These are phyloP conservation scores for Daedaleopsis nitida DNA, from an alignment of 768 basidiomycete species.

Conservation along the genomic window DNA sequence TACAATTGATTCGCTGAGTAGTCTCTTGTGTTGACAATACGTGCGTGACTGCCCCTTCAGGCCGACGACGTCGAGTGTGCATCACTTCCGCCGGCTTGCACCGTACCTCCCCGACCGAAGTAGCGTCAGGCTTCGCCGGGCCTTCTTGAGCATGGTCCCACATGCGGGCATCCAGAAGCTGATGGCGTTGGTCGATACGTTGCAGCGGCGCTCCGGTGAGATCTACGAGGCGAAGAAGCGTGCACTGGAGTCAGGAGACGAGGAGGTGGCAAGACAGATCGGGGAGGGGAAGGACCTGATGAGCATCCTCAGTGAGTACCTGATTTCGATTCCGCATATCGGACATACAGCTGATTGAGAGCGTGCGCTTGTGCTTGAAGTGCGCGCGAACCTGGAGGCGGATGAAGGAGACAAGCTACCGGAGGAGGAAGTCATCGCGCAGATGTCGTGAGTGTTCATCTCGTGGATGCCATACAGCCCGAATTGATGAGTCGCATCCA, in stretches of 20 bases:
- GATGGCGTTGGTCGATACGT: conserved; percentile 47
- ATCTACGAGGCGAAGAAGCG: conserved; percentile 43
- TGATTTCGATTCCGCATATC: too few relatives aligned
- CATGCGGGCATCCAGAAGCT: conserved; percentile 41
- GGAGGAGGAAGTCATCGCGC: conserved; percentile 37
- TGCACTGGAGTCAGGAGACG: conserved; percentile 30
- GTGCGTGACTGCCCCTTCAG: not conserved
- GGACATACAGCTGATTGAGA: not conserved
- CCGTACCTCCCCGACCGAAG: conserved; percentile 46
- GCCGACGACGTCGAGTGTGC: conserved; percentile 5
- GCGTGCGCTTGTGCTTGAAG: not conserved
- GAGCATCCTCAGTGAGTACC: conserved; percentile 44
- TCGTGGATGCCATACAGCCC: not conserved
- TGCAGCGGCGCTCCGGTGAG: conserved; percentile 42
- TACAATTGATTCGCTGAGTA: not conserved
- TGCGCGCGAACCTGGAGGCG: conserved; percentile 28
- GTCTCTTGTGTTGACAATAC: not conserved
- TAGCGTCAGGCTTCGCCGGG: conserved; percentile 42
- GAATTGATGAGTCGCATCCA: not conserved
- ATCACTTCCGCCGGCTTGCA: conserved; percentile 44
- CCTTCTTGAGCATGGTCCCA: conserved; percentile 43
- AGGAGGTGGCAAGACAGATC: conserved; percentile 28
- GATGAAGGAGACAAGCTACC: not conserved
- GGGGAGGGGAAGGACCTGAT: conserved; percentile 48
- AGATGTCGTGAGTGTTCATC: conserved; percentile 27